Percentiles rank a stretch among this genome's conserved stretches.
Evolutionary conservation across 2,329 filamentous ascomycete species (phyloP).

Genomic region (Calonectria pauciramosa): DNA sequence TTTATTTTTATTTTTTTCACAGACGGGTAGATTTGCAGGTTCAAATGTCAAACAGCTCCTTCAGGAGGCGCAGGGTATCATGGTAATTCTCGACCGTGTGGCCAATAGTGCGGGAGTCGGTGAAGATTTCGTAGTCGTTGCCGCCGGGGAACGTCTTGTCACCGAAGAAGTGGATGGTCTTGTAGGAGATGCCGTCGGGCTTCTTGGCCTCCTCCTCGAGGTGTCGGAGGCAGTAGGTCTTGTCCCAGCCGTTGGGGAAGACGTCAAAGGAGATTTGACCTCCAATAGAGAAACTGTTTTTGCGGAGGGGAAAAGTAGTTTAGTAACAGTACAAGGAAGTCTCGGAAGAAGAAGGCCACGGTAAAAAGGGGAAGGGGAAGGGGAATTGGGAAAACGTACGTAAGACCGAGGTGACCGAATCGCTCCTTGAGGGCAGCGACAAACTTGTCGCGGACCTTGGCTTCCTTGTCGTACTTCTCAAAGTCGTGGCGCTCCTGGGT

Average conservation of each 20-base stretch:
- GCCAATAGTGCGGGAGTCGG: conserved; percentile 83
- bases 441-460: conserved; percentile 82
- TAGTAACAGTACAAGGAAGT: conserved; percentile 18
- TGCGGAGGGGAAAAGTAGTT: neutral
- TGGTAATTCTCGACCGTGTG: conserved; percentile 86
- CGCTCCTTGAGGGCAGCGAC: conserved; percentile 82
- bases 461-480: conserved; percentile 82
- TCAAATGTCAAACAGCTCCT: conserved; percentile 82
- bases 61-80: conserved; percentile 84
- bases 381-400: conserved; percentile 67
- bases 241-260: conserved; percentile 98
- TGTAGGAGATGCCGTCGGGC: conserved; percentile 81
- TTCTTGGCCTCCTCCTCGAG: conserved; percentile 83
- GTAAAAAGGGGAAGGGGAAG: conserved; percentile 8
- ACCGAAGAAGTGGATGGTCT: conserved; percentile 96
- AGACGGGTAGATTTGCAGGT: neutral
- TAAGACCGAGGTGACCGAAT: conserved; percentile 87
- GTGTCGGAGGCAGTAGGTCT: conserved; percentile 95
- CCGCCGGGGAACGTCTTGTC: conserved; percentile 94
- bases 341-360: neutral
- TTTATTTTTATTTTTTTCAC: neutral
- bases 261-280: conserved; percentile 99
- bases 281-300: conserved; percentile 85
- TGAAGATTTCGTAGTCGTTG: conserved; percentile 96
- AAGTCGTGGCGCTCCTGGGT: conserved; percentile 85